Evolutionary conservation across 805 yeast species (phyloP), one percentile per base, ranked within the genome.

Genomic region (Starmerella apis): DNA sequence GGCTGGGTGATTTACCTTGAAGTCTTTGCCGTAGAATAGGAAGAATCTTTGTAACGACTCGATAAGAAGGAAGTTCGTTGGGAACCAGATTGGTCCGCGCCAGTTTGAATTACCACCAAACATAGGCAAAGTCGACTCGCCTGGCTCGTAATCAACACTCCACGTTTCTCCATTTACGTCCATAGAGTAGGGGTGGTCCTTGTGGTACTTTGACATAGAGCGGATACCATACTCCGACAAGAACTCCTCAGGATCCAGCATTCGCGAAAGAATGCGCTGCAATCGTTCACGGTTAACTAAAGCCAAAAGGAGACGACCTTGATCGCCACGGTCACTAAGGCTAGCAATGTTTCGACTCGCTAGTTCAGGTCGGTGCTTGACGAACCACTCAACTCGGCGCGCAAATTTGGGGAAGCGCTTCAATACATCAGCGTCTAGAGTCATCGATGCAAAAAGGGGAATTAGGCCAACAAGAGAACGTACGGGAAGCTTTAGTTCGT

Each of bases 41-140:
- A 81, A 86, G 65, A 86, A 86, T 59, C 95, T 74, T 67, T 87
- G 92, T 59, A 87, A 71, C 0, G 95, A 79, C 69, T 87, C 96
- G 51, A 87, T 85, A 35, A 87, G 69, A 54, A 87, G 70, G 65
- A 87, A 87, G 61, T 83, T 87, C 11, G 85, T 85, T 19, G 96
- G 95, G 73, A 87, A 86, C 96, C 96, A 87, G 58, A 87, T 86
- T 14, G 96, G 96, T 2, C 96, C 96, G 65, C 96, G 76, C 96
- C 96, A 87, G 67, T 87, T 87, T 20, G 95, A 86, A 65, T 87
- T 87, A 52, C 96, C 96, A 46, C 96, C 96, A 73, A 87, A 87
- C 77, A 88, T 77, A 4, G 95, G 95, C 5, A 94, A 81, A 63
- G 86, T 90, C 25, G 94, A 83, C 41, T 72, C 62, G 4, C 55